Evolutionary conservation across 129 eudicot species (phyloP).

Genomic region (Helianthus annuus): HanXRQr2.0-SUNRISE NC_035435.2:136121824-136122323

Average conservation of each 20-base stretch:
- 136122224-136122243: background rate
- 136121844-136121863: background rate
- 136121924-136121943: conserved; percentile 39
- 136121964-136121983: conserved; percentile 23
- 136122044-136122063: too few species aligned
- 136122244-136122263: too few species aligned
- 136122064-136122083: too few species aligned
- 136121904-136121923: conserved; percentile 81
- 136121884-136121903: conserved; percentile 86
- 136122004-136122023: conserved; percentile 12
- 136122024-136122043: conserved; percentile 27
- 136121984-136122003: conserved; percentile 24
- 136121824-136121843: background rate
- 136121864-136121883: conserved; percentile 80
- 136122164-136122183: conserved; percentile 55
- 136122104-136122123: conserved; percentile 25
- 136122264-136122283: too few species aligned
- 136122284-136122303: too few species aligned
- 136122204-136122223: background rate
- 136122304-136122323: too few species aligned
- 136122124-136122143: conserved; percentile 93
- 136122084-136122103: too few species aligned
- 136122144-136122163: conserved; percentile 60
- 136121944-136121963: conserved; percentile 34
- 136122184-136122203: conserved; percentile 9